These are phyloP conservation scores for Verticillium zaregamsianum DNA, from an alignment of 2,329 filamentous ascomycete species.

Conservation along the genomic window DNA sequence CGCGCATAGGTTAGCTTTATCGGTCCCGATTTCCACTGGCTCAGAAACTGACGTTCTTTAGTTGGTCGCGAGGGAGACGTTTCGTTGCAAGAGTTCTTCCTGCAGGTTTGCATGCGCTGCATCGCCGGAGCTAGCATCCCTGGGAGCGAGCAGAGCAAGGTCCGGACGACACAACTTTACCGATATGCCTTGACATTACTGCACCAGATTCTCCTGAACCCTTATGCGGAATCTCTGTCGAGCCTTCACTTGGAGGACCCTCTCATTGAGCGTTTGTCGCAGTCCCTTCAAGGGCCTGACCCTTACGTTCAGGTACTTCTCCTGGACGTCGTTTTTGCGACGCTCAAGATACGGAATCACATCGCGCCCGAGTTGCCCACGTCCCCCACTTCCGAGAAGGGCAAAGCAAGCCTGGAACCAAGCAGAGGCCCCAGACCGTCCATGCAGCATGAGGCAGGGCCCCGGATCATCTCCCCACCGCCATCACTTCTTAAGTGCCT, in stretches of 20 bases:
- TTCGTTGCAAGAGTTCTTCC: constrained; percentile 63
- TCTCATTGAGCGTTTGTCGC: constrained; percentile 64
- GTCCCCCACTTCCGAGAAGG: constrained; percentile 44
- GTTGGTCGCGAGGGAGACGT: constrained; percentile 52
- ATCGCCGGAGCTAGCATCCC: constrained; percentile 41
- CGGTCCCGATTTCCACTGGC: neutral
- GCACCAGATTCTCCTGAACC: constrained; percentile 63
- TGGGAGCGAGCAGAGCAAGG: constrained; percentile 29
- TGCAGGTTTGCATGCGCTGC: constrained; percentile 61
- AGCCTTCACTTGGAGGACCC: constrained; percentile 65
- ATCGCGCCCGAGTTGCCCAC: constrained; percentile 32
- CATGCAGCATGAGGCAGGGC: constrained; percentile 24
- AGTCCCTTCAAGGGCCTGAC: constrained; percentile 57
- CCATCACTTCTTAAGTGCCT: constrained; percentile 77
- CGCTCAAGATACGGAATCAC: constrained; percentile 61
- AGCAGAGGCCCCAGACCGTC: constrained; percentile 34
- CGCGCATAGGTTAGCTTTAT: constrained; percentile 45
- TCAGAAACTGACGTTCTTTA: constrained; percentile 23
- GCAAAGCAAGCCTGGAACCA: constrained; percentile 36
- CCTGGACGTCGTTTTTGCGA: constrained; percentile 71
- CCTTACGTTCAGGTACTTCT: constrained; percentile 72
- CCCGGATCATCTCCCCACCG: constrained; percentile 50
- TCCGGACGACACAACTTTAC: constrained; percentile 63
- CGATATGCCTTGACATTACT: constrained; percentile 66
- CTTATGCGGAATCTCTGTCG: constrained; percentile 54